A percentile compares a stretch with the other conserved stretches of the same genome.
Evolutionary conservation across 2,329 filamentous ascomycete genomes (phyloP).

Genomic region (Biscogniauxia marginata): DNA sequence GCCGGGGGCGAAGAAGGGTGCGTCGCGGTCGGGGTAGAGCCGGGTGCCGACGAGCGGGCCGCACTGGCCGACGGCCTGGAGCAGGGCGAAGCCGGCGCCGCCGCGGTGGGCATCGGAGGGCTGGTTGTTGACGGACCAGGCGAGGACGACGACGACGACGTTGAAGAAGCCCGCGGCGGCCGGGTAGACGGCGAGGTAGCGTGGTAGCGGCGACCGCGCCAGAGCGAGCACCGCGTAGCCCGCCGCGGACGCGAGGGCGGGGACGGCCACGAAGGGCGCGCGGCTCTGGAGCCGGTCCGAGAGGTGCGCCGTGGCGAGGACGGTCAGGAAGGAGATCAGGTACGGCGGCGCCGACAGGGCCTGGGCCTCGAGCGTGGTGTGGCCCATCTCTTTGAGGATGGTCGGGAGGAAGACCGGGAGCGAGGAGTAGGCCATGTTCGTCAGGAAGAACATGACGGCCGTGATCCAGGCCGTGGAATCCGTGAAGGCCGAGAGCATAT

Average conservation of each 20-base stretch:
- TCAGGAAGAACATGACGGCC: conserved; percentile 80
- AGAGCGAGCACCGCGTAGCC: conserved; percentile 64
- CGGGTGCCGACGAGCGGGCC: conserved; percentile 70
- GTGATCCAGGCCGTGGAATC: conserved; percentile 75
- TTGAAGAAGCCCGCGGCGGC: conserved; percentile 80
- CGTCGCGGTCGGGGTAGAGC: conserved; percentile 60
- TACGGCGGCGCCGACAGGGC: conserved; percentile 81
- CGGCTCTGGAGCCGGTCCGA: conserved; percentile 68
- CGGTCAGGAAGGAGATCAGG: conserved; percentile 68
- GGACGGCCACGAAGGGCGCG: conserved; percentile 64
- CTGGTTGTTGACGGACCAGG: conserved; percentile 89
- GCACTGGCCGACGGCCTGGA: conserved; percentile 80
- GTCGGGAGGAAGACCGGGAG: conserved; percentile 86
- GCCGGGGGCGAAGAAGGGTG: conserved; percentile 60
- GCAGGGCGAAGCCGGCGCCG: conserved; percentile 73
- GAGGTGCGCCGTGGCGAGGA: conserved; percentile 68
- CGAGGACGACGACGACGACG: conserved; percentile 79
- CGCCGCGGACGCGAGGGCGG: conserved; percentile 63
- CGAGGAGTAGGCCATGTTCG: conserved; percentile 84
- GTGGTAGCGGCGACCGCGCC: conserved; percentile 47
- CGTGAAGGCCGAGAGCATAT: conserved; percentile 56
- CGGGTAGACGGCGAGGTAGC: conserved; percentile 77
- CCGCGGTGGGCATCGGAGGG: conserved; percentile 60
- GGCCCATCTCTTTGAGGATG: conserved; percentile 75
- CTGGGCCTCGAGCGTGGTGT: conserved; percentile 66